Base-by-base conservation (phyloP, 108 stramenopile species). In the Nannochloropsis salina region DNA sequence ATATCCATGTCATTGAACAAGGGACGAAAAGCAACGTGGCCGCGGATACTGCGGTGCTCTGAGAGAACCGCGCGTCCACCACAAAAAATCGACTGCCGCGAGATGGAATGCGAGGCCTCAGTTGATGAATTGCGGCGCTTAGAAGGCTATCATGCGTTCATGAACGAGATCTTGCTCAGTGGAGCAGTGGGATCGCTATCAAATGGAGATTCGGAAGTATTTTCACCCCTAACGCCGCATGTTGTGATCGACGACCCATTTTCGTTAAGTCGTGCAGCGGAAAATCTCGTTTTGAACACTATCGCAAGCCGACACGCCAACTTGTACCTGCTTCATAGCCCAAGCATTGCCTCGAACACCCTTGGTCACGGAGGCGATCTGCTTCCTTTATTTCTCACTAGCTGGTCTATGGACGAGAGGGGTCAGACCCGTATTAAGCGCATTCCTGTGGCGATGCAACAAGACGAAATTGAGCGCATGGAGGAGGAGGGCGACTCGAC, bases 151-250 rank as follows among this genome's bases (percentile, higher is more conserved):
- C 61, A 74, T n/a, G 61, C 61, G n/a, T 74, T n/a, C 6, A n/a
- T 74, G n/a, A 74, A 74, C n/a, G 61, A 74, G 2, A 6, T 74
- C 61, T n/a, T 74, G 61, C 61, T 74, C 61, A 74, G 61, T 74
- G 61, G 20, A 6, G 61, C 20, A 3, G 8, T n/a, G 20, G 61
- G 61, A n/a, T 15, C 15, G 4, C 20, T n/a, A n/a, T 74, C n/a
- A 4, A 74, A 74, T 74, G 4, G 20, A 8, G n/a, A 51, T 15
- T n/a, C 20, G 15, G 61, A 51, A 1, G 61, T 8, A 4, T 74
- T n/a, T 15, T 74, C 61, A 74, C n/a, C 2, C 61, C n/a, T 8
- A n/a, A 74, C 61, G 15, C 61, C 61, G 61, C 20, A 74, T 1
- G n/a, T 3, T 6, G 61, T 74, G 8, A 74, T 74, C 61, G 61